A percentile compares a stretch with the other conserved stretches of the same genome.
Evolutionary conservation across 2,329 filamentous ascomycete species (phyloP).

Genomic region (Aspergillus pseudonomiae): DNA sequence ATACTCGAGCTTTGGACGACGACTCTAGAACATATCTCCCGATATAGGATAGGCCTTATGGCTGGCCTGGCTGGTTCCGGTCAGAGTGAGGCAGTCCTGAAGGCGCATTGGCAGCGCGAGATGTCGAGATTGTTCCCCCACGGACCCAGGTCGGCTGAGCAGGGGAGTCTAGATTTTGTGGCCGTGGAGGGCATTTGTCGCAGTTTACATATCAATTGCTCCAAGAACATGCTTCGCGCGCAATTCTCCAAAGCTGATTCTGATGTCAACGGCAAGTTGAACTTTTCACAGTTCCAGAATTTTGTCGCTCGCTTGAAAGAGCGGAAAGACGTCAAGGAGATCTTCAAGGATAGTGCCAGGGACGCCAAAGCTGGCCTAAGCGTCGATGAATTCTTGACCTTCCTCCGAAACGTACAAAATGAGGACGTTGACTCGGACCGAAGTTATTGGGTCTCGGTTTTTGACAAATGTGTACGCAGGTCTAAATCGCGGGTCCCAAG

Average conservation of each 20-base stretch:
- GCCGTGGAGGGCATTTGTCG: slow-evolving; percentile 84
- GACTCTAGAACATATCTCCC: slow-evolving; percentile 80
- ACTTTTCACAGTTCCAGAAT: slow-evolving; percentile 78
- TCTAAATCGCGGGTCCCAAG: slow-evolving; percentile 54
- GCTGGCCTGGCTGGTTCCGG: slow-evolving; percentile 75
- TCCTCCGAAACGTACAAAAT: slow-evolving; percentile 72
- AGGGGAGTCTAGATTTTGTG: slow-evolving; percentile 74
- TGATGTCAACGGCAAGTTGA: slow-evolving; percentile 66
- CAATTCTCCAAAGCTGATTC: slow-evolving; percentile 75
- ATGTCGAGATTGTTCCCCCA: slow-evolving; percentile 69
- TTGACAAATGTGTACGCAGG: slow-evolving; percentile 68
- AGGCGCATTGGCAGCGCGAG: slow-evolving; percentile 82
- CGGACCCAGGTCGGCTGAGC: slow-evolving; percentile 50
- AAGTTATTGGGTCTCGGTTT: slow-evolving; percentile 70
- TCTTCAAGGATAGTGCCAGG: slow-evolving; percentile 67
- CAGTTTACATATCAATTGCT: slow-evolving; percentile 88
- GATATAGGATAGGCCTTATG: slow-evolving; percentile 87
- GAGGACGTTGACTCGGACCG: slow-evolving; percentile 72
- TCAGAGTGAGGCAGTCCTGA: slow-evolving; percentile 79
- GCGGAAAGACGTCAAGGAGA: slow-evolving; percentile 74
- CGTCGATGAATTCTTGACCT: slow-evolving; percentile 72
- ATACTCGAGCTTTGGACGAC: slow-evolving; percentile 79
- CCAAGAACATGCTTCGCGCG: slow-evolving; percentile 69
- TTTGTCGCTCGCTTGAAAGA: slow-evolving; percentile 85
- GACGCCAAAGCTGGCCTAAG: slow-evolving; percentile 68